phyloP scores from a whole-genome alignment of 257 asterid genomes.

The Marsdenia floribunda region DNA sequence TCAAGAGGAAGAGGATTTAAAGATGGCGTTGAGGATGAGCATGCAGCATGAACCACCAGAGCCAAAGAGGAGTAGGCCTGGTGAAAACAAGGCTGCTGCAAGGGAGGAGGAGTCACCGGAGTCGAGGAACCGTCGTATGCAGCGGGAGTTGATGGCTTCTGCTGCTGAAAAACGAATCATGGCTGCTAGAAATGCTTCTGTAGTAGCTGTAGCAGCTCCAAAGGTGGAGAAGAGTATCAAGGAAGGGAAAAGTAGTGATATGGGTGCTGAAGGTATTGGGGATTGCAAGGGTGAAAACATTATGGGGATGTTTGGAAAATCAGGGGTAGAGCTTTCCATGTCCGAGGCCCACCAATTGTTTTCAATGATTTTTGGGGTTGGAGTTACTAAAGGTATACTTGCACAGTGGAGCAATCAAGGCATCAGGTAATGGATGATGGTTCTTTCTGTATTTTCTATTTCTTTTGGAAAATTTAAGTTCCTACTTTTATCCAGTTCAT shows the following conservation, averaged over 20 bases:
- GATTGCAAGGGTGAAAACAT: conserved; percentile 32
- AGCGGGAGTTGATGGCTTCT: conserved; percentile 92
- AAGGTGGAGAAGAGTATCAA: conserved; percentile 32
- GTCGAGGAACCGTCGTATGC: conserved; percentile 42
- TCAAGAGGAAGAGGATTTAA: conserved; percentile 75
- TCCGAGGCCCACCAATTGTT: conserved; percentile 69
- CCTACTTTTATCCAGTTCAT: neutral
- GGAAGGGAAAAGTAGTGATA: conserved; percentile 28
- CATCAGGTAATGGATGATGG: conserved; percentile 50
- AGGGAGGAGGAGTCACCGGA: conserved; percentile 50
- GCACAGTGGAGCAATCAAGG: conserved; percentile 99
- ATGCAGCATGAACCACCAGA: conserved; percentile 82
- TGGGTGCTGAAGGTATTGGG: conserved; percentile 14
- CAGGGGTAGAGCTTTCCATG: conserved; percentile 37
- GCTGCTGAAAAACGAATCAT: conserved; percentile 95
- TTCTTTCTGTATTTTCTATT: neutral
- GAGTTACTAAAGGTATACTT: conserved; percentile 63
- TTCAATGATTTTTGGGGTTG: conserved; percentile 62
- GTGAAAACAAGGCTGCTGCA: conserved; percentile 38
- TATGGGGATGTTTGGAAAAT: conserved; percentile 24
- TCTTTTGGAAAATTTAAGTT: neutral
- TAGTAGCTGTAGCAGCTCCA: conserved; percentile 12
- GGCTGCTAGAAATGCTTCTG: conserved; percentile 28
- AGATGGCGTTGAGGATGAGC: conserved; percentile 63
- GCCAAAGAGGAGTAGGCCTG: conserved; percentile 87